Evolutionary conservation across 2,329 filamentous ascomycete species (phyloP).

Genomic region (Ascochyta pisi): DNA sequence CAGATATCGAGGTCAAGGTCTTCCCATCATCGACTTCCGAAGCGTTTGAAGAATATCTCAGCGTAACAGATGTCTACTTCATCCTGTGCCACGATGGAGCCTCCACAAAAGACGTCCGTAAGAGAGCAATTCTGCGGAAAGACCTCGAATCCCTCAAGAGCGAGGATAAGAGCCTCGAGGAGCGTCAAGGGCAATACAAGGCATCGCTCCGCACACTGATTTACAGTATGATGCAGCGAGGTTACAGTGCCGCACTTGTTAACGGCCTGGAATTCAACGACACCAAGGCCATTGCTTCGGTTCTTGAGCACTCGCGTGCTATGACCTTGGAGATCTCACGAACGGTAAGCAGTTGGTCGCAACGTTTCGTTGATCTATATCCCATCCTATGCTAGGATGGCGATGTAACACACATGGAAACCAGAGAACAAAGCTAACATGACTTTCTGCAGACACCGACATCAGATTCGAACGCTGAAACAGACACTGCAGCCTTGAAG

Average conservation of each 20-base stretch:
- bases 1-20: slow-evolving; percentile 54
- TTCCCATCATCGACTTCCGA: slow-evolving; percentile 58
- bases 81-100: slow-evolving; percentile 72
- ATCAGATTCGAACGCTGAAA: slow-evolving; percentile 3
- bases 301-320: slow-evolving; percentile 28
- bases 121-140: slow-evolving; percentile 26
- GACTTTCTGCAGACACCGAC: not conserved
- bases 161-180: slow-evolving; percentile 23
- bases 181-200: slow-evolving; percentile 34
- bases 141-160: slow-evolving; percentile 28
- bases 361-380: not conserved
- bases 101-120: slow-evolving; percentile 31
- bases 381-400: not conserved
- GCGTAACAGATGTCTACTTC: slow-evolving; percentile 65
- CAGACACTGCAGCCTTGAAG: slow-evolving; percentile 25
- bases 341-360: slow-evolving; percentile 21
- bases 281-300: slow-evolving; percentile 61
- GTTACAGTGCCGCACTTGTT: slow-evolving; percentile 68
- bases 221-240: slow-evolving; percentile 60
- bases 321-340: slow-evolving; percentile 26
- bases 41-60: slow-evolving; percentile 64
- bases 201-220: slow-evolving; percentile 58
- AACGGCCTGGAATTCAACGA: slow-evolving; percentile 69
- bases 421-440: slow-evolving; percentile 1
- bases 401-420: not conserved